Evolutionary conservation across 2,329 filamentous ascomycete species (phyloP).

Genomic region (Fusarium pseudocircinatum): DNA sequence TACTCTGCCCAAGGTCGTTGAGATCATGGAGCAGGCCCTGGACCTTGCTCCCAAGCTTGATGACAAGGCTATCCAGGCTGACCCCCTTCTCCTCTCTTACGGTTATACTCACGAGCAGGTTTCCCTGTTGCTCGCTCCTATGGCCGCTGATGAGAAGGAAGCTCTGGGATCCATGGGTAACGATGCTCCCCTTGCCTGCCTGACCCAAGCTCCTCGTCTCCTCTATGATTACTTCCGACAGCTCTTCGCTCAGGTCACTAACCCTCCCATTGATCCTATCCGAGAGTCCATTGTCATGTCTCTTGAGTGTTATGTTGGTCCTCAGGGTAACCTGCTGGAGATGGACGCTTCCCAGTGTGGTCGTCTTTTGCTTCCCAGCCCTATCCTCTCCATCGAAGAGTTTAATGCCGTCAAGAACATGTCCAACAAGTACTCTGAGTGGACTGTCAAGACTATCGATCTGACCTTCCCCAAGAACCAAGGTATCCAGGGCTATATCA

Average conservation of each 20-base stretch:
- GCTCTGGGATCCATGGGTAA: conserved; percentile 98
- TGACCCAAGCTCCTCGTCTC: conserved; percentile 88
- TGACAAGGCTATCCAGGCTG: conserved; percentile 78
- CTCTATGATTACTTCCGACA: conserved; percentile 98
- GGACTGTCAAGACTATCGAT: conserved; percentile 91
- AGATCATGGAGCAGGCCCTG: conserved; percentile 66
- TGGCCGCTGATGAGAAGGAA: conserved; percentile 98
- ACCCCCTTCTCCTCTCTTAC: conserved; percentile 84
- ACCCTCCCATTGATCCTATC: conserved; percentile 96
- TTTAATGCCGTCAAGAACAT: conserved; percentile 90
- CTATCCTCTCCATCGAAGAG: conserved; percentile 87
- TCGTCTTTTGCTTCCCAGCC: conserved; percentile 85
- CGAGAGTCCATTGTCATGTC: conserved; percentile 99
- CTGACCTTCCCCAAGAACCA: conserved; percentile 91
- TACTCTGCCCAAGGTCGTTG: conserved; percentile 78
- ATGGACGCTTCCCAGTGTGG: conserved; percentile 92
- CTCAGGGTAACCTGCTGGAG: conserved; percentile 93
- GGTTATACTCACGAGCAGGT: conserved; percentile 97
- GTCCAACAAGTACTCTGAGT: conserved; percentile 74
- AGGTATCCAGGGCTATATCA: conserved; percentile 84
- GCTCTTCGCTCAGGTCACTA: conserved; percentile 97
- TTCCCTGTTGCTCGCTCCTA: conserved; percentile 88
- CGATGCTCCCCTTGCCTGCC: conserved; percentile 89
- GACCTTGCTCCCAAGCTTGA: conserved; percentile 76
- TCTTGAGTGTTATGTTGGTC: conserved; percentile 93